A percentile compares a stretch with the other conserved stretches of the same genome.
phyloP scores from a whole-genome alignment of 352 stramenopile species.

The Globisporangium okanoganense region DNA sequence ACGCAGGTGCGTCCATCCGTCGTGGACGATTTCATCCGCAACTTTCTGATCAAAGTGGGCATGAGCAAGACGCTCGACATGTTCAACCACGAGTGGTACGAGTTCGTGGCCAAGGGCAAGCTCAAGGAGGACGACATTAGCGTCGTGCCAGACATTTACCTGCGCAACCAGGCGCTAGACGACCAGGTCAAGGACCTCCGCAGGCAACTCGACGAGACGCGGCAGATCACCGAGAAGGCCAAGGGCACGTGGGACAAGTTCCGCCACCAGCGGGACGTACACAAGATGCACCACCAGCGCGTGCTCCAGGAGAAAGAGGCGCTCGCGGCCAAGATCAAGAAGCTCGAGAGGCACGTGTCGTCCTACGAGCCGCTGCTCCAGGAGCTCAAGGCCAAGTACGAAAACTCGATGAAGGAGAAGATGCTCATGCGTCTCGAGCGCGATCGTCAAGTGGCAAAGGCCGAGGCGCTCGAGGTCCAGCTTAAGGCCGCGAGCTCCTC shows the following conservation, averaged over 20 bases:
- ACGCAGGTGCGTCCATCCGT: conserved; percentile 83
- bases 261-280: conserved; percentile 91
- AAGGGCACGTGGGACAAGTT: conserved; percentile 96
- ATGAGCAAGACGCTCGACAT: conserved; percentile 89
- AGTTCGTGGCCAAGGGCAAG: conserved; percentile 91
- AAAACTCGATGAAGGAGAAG: conserved; percentile 96
- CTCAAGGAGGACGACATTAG: conserved; percentile 85
- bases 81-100: conserved; percentile 97
- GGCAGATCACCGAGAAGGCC: conserved; percentile 87
- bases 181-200: conserved; percentile 86
- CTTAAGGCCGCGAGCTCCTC: conserved; percentile 42
- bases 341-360: conserved; percentile 89
- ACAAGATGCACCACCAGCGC: conserved; percentile 95
- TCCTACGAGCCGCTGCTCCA: conserved; percentile 92
- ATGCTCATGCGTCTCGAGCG: conserved; percentile 95
- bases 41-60: conserved; percentile 93
- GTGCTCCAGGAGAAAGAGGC: conserved; percentile 95
- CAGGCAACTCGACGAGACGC: conserved; percentile 84
- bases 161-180: conserved; percentile 91
- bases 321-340: conserved; percentile 89
- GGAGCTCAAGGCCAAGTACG: conserved; percentile 93
- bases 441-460: conserved; percentile 86
- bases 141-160: conserved; percentile 93
- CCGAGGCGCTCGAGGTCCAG: conserved; percentile 87
- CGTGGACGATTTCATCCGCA: conserved; percentile 94